Conservation (phyloP, 495 filamentous ascomycete genomes). For the Xylaria bambusicola region DNA sequence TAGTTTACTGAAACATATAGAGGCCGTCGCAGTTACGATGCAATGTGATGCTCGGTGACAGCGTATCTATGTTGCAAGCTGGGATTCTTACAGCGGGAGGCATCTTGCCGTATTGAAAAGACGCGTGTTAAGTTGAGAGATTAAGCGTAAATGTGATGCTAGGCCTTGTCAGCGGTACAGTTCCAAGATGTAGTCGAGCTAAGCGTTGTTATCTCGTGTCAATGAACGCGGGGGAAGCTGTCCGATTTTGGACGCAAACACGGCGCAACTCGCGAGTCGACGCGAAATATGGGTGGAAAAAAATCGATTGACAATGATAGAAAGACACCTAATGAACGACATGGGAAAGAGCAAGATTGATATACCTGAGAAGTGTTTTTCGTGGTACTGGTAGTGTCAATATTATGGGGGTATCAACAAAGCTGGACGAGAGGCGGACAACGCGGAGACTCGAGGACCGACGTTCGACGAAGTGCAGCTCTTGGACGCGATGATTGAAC, state of each 20-base stretch:
- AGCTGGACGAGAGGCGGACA: constrained; percentile 2
- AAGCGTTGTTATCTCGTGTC: constrained; percentile 3
- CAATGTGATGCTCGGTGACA: constrained; percentile 9
- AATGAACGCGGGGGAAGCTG: constrained; percentile 12
- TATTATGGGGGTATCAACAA: constrained; percentile 21
- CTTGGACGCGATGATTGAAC: not conserved
- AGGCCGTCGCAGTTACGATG: constrained; percentile 10
- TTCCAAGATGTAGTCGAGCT: not conserved
- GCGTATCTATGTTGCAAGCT: constrained; percentile 14
- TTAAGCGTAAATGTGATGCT: constrained; percentile 16
- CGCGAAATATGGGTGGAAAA: no score
- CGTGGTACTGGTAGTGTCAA: constrained; percentile 13
- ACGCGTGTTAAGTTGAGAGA: constrained; percentile 13
- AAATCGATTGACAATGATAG: not conserved
- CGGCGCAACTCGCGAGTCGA: no score
- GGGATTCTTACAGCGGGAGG: constrained; percentile 52
- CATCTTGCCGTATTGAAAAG: constrained; percentile 40
- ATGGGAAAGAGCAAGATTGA: constrained; percentile 31
- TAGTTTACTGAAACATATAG: constrained; percentile 8
- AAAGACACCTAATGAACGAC: constrained; percentile 6
- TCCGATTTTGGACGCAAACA: constrained; percentile 11
- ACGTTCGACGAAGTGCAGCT: constrained; percentile 3
- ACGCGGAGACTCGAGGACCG: constrained; percentile 1
- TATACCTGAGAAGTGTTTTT: constrained; percentile 23
- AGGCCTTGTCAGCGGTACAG: not conserved